Evolutionary conservation across 768 basidiomycete genomes (phyloP).

Genomic region (Wakefieldia striispora): DNA sequence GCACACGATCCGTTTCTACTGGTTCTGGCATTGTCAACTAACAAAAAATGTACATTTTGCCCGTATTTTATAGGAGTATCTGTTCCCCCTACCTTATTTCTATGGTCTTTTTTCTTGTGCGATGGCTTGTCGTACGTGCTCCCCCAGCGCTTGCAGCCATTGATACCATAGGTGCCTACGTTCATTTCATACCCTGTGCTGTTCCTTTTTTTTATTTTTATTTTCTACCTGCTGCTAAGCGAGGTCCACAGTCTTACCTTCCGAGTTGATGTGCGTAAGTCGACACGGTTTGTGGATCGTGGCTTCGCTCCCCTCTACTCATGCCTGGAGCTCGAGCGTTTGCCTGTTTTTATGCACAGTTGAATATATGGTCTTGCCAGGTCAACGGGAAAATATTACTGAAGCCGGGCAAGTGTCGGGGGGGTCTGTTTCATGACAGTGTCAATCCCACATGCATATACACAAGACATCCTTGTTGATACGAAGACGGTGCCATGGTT

Average conservation of each 20-base stretch:
- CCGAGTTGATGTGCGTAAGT: too few species aligned
- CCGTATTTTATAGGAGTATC: constrained; percentile 8
- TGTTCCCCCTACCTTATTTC: neutral
- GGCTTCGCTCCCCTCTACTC: neutral
- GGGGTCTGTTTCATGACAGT: too few species aligned
- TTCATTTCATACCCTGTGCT: constrained; percentile 18
- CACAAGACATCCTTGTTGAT: too few species aligned
- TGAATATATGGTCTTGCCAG: neutral
- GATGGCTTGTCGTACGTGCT: constrained; percentile 3
- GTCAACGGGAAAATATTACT: neutral
- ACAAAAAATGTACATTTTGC: constrained; percentile 16
- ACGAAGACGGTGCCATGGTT: too few species aligned
- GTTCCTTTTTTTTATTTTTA: neutral
- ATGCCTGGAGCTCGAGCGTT: constrained; percentile 23
- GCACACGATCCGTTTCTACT: neutral
- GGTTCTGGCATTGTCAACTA: neutral
- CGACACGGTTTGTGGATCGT: neutral
- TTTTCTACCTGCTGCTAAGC: neutral
- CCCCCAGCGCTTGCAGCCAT: constrained; percentile 7
- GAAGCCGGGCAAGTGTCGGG: too few species aligned
- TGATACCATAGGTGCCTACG: constrained; percentile 20
- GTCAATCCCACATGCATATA: too few species aligned
- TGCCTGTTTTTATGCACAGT: constrained; percentile 5
- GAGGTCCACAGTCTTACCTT: neutral
- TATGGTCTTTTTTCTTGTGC: neutral